Base-by-base conservation (phyloP, 495 filamentous ascomycete species). In the Barbatosphaeria neglecta region DNA sequence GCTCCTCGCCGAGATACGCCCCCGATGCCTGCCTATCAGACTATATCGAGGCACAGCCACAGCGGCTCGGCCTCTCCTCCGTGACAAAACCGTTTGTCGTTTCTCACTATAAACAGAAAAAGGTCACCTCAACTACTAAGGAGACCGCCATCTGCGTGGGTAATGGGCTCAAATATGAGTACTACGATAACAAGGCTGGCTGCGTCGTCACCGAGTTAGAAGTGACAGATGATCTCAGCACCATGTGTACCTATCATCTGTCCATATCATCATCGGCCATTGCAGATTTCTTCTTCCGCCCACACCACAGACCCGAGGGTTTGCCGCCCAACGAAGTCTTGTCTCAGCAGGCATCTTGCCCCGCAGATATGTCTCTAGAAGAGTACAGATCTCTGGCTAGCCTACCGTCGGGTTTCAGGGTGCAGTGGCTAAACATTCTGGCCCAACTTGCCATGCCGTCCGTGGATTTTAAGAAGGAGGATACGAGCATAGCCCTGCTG, bases 391-490 rank as follows among this genome's bases (percentile, higher is more conserved):
- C 72, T 0, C 64, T 82, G 23, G 62, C 65, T 6, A 51, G 61
- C 9, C 51, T 81, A 22, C 65, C 74, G 2, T 54, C 69, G 0
- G 76, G 76, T 1, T 48, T 66, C 22, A 51, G 58, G 0, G 57
- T 81, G 20, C 75, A 80, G 40, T 77, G 75, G 72, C 53, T 68
- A 24, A 81, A 81, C 41, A 68, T 82, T 15, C 55, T 75, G 0
- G 49, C 66, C 15, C 70, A 81, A 49, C 57, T 83, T n/a, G 51
- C 53, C 1, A 54, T 60, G 4, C 70, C 69, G 2, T 61, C 58
- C 8, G 28, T 83, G 1, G 64, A 70, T 37, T 68, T 73, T 37
- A 74, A 64, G 20, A 67, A 69, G 19, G 43, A 62, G 6, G 63
- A 73, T 20, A 74, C 73, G 0, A 51, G 51, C 7, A 44, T 69